phyloP scores from a whole-genome alignment of 73 alveolate species.

The Urostyla sp. region DNA sequence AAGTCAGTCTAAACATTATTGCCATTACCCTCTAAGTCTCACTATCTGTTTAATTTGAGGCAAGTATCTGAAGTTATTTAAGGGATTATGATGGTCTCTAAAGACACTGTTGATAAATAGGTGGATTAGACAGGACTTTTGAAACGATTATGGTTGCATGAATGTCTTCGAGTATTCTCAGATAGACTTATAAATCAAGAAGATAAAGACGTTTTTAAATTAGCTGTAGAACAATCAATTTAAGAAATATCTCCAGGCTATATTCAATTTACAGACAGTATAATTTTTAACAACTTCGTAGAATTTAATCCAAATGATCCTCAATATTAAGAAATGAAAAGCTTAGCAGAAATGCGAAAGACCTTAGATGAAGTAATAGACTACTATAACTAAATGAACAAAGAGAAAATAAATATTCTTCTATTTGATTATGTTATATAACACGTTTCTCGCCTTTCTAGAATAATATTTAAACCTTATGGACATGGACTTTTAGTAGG shows the following conservation, averaged over 20 bases:
- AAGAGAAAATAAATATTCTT: constrained; percentile 84
- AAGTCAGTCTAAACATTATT: constrained; percentile 80
- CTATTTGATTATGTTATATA: constrained; percentile 89
- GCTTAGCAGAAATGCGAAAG: not conserved
- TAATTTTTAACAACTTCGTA: constrained; percentile 55
- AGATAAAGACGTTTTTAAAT: constrained; percentile 80
- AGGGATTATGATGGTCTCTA: constrained; percentile 88
- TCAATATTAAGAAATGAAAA: not conserved
- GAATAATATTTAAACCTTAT: constrained; percentile 87
- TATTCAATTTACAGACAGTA: constrained; percentile 7
- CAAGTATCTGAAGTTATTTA: constrained; percentile 91
- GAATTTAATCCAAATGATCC: constrained; percentile 46
- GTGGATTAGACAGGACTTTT: constrained; percentile 59
- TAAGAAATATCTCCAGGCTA: constrained; percentile 61
- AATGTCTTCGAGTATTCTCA: constrained; percentile 89
- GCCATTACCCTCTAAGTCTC: constrained; percentile 95
- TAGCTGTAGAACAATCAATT: constrained; percentile 77
- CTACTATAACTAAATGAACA: constrained; percentile 79
- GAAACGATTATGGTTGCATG: constrained; percentile 94
- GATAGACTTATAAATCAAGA: constrained; percentile 93
- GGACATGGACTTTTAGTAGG: constrained; percentile 91
- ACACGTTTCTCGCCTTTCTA: constrained; percentile 83
- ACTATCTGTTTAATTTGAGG: constrained; percentile 92
- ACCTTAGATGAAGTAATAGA: constrained; percentile 50
- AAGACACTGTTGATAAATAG: constrained; percentile 68